Evolutionary conservation across 257 asterid genomes (phyloP), one percentile per base, ranked within the genome.

Genomic region (Ophiorrhiza pumila): DNA sequence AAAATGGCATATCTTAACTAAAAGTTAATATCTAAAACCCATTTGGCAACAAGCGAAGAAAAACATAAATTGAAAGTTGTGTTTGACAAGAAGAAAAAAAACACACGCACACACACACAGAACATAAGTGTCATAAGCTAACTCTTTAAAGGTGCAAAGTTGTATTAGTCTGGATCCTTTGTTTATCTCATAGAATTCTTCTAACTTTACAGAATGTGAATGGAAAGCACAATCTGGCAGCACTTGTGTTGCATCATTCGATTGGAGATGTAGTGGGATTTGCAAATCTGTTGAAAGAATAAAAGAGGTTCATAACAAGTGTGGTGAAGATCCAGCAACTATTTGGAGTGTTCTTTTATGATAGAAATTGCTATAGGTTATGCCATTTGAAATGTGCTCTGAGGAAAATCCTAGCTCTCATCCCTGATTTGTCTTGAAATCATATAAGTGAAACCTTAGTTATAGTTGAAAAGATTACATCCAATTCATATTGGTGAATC

Each of bases 241-340:
- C 39, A 79, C 80, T 25, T 89, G 95, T 12, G 76, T 75, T 20
- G 95, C 95, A 43, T 87, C 95, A 18, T 89, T 89, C 43, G 95
- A 89, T 72, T 89, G 95, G 95, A 89, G 84, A 77, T 89, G 95
- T 77, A 89, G 95, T 42, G 95, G 95, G 42, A 85, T 89, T 61
- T 89, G 95, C 81, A 87, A 83, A 58, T 89, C 95, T 13, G 85
- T 85, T 14, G 90, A 89, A 7, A 85, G 81, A 76, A 82, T 89
- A n/a, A 85, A 87, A 76, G 83, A 78, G 31, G 90, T 89, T 18
- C 95, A 89, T 43, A 67, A 77, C 71, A 84, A 78, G 64, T 89
- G 95, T 62, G 84, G 92, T 23, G 95, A 89, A 83, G 90, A 90
- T 46, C 85, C 82, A 11, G 85, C 83, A 22, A 83, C 95, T 50